Evolutionary conservation across 2,329 filamentous ascomycete genomes (phyloP), one percentile per base, ranked within the genome.

Genomic region (Orbilia quercus): DNA sequence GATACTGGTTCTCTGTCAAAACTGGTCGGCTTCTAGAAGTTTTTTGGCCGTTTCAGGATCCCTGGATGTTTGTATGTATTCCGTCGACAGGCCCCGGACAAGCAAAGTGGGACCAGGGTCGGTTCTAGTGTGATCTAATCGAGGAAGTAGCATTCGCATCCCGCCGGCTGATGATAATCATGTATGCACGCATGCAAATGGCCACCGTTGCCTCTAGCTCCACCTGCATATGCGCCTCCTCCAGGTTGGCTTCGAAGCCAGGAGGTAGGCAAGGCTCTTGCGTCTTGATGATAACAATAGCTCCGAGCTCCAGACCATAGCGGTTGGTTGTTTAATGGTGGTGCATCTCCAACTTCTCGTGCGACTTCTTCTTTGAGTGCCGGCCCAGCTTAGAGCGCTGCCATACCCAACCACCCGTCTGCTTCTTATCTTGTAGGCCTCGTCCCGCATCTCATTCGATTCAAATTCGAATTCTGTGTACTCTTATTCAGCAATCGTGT

Each of bases 311-410:
- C 28, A 31, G 9, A 9, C 9, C 28, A 31, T 31, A 3, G 38
- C 12, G 38, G 16, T 42, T 45, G 16, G n/a, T n/a, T n/a, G n/a
- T n/a, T n/a, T 20, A 22, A 3, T 7, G 7, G 20, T 40, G 50
- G 31, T 23, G 50, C 42, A 65, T 53, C 53, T 57, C 23, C 38
- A 65, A 47, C 31, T 44, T n/a, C 47, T 65, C 62, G 47, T 67
- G 53, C 63, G 53, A 51, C 63, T 65, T 16, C 40, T 66, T 47
- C n/a, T 50, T 47, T 57, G 38, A 57, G 53, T 20, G 28, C 42
- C 44, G 59, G 55, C 63, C 59, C n/a, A n/a, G n/a, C n/a, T 66
- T 67, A 58, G 57, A 67, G 63, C 53, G 53, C 63, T n/a, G 53
- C 34, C 50, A 34, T 59, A 47, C 57, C 63, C 63, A 59, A 67